Evolutionary conservation across 805 yeast genomes (phyloP).

Genomic region (Millerozyma miso): DNA sequence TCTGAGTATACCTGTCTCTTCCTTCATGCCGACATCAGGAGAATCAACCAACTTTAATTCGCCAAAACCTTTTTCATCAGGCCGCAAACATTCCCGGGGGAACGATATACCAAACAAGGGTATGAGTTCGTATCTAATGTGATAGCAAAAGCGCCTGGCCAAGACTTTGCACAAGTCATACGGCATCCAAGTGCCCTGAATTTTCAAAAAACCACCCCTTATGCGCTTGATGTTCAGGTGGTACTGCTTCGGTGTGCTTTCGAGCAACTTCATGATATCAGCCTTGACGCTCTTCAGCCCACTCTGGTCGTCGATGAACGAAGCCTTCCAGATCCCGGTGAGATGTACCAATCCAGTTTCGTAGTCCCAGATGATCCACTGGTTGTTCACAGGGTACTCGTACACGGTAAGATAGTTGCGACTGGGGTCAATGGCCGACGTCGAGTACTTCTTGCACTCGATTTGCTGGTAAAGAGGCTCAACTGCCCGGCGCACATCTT

Average conservation of each 20-base stretch:
- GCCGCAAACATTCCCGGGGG: slow-evolving; percentile 55
- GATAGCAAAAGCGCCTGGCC: slow-evolving; percentile 72
- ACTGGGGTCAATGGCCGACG: slow-evolving; percentile 59
- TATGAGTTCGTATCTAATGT: slow-evolving; percentile 67
- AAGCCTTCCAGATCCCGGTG: slow-evolving; percentile 81
- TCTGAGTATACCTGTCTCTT: background rate
- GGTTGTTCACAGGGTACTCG: slow-evolving; percentile 64
- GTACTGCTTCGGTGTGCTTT: slow-evolving; percentile 55
- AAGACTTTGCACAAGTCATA: slow-evolving; percentile 60
- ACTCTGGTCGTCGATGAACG: slow-evolving; percentile 16
- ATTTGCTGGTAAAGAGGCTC: slow-evolving; percentile 15
- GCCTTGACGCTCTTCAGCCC: slow-evolving; percentile 46
- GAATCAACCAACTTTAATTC: slow-evolving; percentile 44
- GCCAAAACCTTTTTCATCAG: slow-evolving; percentile 62
- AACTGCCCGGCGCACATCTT: slow-evolving; percentile 4
- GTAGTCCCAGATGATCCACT: slow-evolving; percentile 84
- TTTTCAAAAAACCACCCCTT: slow-evolving; percentile 85
- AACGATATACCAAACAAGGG: slow-evolving; percentile 78
- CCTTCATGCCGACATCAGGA: background rate
- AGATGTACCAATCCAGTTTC: slow-evolving; percentile 81
- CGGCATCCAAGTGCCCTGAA: slow-evolving; percentile 94
- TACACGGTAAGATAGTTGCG: slow-evolving; percentile 65
- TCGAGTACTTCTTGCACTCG: slow-evolving; percentile 55
- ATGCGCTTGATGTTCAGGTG: slow-evolving; percentile 66
- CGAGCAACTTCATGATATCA: slow-evolving; percentile 69